These are phyloP conservation scores for Yamadazyma insecticola DNA, from an alignment of 805 yeast genomes.

Conservation along the genomic window DNA sequence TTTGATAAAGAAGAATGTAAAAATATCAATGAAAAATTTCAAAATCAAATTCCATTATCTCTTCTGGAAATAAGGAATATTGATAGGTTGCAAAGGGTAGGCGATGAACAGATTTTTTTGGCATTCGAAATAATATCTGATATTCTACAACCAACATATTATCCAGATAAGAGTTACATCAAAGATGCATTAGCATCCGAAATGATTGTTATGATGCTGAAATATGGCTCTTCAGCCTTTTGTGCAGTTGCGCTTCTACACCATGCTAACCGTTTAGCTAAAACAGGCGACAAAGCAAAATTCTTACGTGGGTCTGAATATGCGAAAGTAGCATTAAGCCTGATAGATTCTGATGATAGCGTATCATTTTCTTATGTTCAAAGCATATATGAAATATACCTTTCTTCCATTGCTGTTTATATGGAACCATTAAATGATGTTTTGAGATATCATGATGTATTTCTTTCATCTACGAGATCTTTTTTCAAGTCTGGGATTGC, in stretches of 20 bases:
- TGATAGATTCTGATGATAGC: conserved; percentile 29
- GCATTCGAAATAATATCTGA: conserved; percentile 39
- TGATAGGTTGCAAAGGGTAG: conserved; percentile 14
- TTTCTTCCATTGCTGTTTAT: conserved; percentile 36
- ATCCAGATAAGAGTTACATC: conserved; percentile 20
- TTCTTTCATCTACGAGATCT: conserved; percentile 11
- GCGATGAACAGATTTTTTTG: conserved; percentile 23
- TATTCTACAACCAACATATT: conserved; percentile 29
- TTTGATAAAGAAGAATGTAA: conserved; percentile 20
- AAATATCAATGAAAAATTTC: conserved; percentile 15
- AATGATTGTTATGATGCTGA: conserved; percentile 29
- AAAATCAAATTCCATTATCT: conserved; percentile 33
- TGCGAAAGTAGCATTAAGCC: conserved; percentile 32
- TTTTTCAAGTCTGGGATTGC: conserved; percentile 7
- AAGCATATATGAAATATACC: conserved; percentile 38
- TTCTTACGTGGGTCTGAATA: conserved; percentile 37
- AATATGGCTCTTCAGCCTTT: conserved; percentile 35
- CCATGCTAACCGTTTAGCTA: conserved; percentile 29
- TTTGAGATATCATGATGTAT: conserved; percentile 20
- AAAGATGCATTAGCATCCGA: conserved; percentile 27
- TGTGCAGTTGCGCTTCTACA: conserved; percentile 37
- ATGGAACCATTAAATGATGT: conserved; percentile 36
- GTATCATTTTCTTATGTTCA: conserved; percentile 32
- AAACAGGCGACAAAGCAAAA: conserved; percentile 22
- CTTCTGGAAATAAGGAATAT: conserved; percentile 33